Conservation (phyloP, 1,284 basidiomycete genomes). For the Pseudomicrostroma phylloplanum region DNA sequence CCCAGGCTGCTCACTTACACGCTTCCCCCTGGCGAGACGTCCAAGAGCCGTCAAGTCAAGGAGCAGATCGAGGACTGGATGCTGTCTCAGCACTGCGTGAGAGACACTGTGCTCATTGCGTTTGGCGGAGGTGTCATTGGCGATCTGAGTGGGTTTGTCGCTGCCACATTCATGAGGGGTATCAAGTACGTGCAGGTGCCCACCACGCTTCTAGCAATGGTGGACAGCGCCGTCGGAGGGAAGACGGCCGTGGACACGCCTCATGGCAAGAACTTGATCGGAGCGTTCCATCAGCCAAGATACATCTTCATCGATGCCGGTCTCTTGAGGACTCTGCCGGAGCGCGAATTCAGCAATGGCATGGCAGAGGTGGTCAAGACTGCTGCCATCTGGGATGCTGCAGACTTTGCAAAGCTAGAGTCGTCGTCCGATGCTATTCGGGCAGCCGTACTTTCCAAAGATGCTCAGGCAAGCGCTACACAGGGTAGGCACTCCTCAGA, state of each 20-base stretch:
- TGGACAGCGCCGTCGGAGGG: conserved; percentile 92
- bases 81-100: conserved; percentile 76
- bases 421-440: conserved; percentile 40
- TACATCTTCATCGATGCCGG: conserved; percentile 97
- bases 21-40: conserved; percentile 82
- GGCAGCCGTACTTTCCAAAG: conserved; percentile 40
- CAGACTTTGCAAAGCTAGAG: conserved; percentile 49
- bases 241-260: conserved; percentile 98
- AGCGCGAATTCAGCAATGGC: conserved; percentile 90
- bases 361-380: conserved; percentile 95
- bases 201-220: conserved; percentile 94
- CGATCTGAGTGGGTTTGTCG: conserved; percentile 90
- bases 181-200: conserved; percentile 93
- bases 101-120: conserved; percentile 87
- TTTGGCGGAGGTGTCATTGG: conserved; percentile 93
- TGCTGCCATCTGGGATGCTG: conserved; percentile 49
- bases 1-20: conserved; percentile 70
- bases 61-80: conserved; percentile 91
- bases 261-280: conserved; percentile 94
- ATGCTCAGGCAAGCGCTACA: conserved; percentile 23
- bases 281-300: conserved; percentile 95
- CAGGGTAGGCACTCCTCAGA: conserved; percentile 41
- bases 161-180: conserved; percentile 78
- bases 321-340: conserved; percentile 86
- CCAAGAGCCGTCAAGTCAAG: conserved; percentile 85